Percentiles rank a stretch among this genome's conserved stretches.
These are phyloP conservation scores for Coniochaeta hoffmannii DNA, from an alignment of 2,329 filamentous ascomycete species.

Conservation along the genomic window DNA sequence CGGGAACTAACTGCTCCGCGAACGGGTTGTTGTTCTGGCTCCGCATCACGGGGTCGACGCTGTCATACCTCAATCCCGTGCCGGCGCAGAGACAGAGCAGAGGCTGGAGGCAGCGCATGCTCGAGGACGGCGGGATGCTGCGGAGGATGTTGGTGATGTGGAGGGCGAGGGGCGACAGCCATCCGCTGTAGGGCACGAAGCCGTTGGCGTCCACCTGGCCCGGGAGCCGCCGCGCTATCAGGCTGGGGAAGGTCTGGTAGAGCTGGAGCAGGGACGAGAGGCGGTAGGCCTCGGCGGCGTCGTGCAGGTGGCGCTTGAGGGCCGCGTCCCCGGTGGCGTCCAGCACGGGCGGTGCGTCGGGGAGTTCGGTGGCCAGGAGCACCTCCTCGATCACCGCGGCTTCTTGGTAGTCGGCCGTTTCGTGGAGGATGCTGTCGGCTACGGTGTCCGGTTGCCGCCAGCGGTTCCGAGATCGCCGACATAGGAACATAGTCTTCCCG, in stretches of 20 bases:
- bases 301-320: conserved; percentile 7
- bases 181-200: conserved; percentile 12
- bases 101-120: conserved; percentile 19
- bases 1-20: background rate
- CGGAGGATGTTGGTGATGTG: conserved; percentile 15
- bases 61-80: conserved; percentile 16
- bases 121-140: conserved; percentile 10
- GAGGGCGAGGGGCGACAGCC: conserved; percentile 15
- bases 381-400: conserved; percentile 14
- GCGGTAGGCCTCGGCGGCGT: conserved; percentile 17
- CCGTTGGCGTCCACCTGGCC: conserved; percentile 9
- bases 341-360: conserved; percentile 1
- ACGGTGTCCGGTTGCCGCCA: conserved; percentile 10
- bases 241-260: conserved; percentile 18
- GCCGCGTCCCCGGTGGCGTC: background rate
- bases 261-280: conserved; percentile 19
- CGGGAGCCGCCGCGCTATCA: conserved; percentile 13
- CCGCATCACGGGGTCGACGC: conserved; percentile 9
- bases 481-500: conserved; percentile 18
- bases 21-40: background rate
- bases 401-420: conserved; percentile 16
- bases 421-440: conserved; percentile 11
- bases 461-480: conserved; percentile 16
- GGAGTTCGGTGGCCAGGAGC: conserved; percentile 11
- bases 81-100: conserved; percentile 19